phyloP scores from a whole-genome alignment of 176 grass and related monocot species.

The Paspalum notatum region DNA sequence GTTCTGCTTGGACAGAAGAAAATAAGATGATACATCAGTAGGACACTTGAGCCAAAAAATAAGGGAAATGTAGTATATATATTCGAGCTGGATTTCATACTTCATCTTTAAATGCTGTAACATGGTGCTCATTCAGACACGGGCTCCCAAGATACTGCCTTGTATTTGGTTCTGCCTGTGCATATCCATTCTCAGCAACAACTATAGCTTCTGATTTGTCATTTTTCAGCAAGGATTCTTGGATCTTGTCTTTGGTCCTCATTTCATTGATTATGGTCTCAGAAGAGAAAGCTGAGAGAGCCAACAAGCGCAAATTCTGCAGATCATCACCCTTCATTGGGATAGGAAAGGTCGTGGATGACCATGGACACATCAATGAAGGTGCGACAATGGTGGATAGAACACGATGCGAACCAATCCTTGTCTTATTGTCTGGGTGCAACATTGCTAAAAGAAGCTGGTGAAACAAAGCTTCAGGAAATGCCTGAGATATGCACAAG shows the following conservation, averaged over 20 bases:
- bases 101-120: conserved; percentile 44
- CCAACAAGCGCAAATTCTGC: conserved; percentile 60
- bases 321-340: conserved; percentile 57
- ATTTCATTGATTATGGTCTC: conserved; percentile 44
- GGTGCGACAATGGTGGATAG: conserved; percentile 73
- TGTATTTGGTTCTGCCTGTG: conserved; percentile 42
- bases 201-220: conserved; percentile 43
- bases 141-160: conserved; percentile 35
- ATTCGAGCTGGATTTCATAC: conserved; percentile 38
- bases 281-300: conserved; percentile 78
- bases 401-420: conserved; percentile 89
- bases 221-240: conserved; percentile 42
- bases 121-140: conserved; percentile 23
- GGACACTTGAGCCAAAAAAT: neutral
- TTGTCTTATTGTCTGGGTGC: conserved; percentile 83
- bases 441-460: conserved; percentile 90
- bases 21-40: conserved; percentile 33
- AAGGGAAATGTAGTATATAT: conserved; percentile 9
- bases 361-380: conserved; percentile 73
- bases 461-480: conserved; percentile 96
- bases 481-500: conserved; percentile 60
- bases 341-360: conserved; percentile 60
- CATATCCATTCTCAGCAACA: conserved; percentile 37
- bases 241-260: conserved; percentile 24
- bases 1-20: conserved; percentile 52